Evolutionary conservation across 768 basidiomycete species (phyloP).

Genomic region (Kwoniella sp.): DNA sequence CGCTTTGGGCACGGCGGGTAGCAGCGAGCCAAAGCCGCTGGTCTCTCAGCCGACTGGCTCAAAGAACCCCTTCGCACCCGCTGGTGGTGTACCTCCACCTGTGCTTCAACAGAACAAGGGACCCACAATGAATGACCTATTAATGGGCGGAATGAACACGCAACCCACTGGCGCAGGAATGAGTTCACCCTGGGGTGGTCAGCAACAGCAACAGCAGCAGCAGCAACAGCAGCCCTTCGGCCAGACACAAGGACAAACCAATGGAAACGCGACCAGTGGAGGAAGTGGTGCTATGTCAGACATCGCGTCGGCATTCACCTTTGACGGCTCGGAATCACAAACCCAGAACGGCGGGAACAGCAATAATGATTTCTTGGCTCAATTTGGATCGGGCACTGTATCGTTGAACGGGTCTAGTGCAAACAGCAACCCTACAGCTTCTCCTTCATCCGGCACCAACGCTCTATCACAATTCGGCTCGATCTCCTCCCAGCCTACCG

Average conservation of each 20-base stretch:
- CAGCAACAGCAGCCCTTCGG: constrained; percentile 2
- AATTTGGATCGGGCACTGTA: constrained; percentile 34
- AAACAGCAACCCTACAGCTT: constrained; percentile 13
- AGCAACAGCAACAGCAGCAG: constrained; percentile 8
- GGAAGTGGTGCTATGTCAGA: constrained; percentile 36
- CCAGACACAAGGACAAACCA: not conserved
- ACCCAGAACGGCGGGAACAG: constrained; percentile 5
- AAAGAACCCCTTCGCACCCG: constrained; percentile 88
- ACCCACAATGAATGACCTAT: constrained; percentile 79
- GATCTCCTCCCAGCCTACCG: constrained; percentile 53
- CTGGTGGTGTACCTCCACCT: constrained; percentile 59
- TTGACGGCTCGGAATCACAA: constrained; percentile 18
- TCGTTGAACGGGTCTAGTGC: not conserved
- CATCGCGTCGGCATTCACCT: constrained; percentile 46
- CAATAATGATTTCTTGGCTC: constrained; percentile 26
- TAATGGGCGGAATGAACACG: constrained; percentile 62
- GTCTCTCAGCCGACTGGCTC: constrained; percentile 90
- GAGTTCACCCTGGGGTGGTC: constrained; percentile 11
- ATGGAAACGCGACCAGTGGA: not conserved
- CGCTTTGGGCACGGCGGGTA: constrained; percentile 13
- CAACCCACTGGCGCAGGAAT: constrained; percentile 4
- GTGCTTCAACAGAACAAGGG: constrained; percentile 70
- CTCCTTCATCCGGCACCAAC: constrained; percentile 49
- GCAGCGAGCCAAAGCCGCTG: constrained; percentile 63
- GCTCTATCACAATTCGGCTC: constrained; percentile 60